Base-by-base conservation (phyloP, 129 eudicot genomes). In the Flaveria sonorensis region DNA sequence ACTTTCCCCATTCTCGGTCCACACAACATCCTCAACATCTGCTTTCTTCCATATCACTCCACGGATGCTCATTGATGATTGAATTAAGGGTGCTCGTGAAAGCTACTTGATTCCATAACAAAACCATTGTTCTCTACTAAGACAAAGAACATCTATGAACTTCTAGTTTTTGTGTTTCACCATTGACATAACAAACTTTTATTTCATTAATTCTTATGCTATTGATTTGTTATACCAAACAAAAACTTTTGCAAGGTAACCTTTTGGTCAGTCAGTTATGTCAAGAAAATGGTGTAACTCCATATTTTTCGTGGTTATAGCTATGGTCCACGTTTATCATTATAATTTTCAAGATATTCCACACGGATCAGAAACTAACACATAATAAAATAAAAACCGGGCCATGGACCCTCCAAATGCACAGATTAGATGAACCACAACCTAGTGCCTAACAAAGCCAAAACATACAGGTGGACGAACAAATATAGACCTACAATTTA, bases 391-490 rank as follows among this genome's bases (percentile, higher is more conserved):
- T 45, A 45, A 8, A 14, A 42, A 43, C 68, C 40, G 13, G 60
- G 20, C 77, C 66, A 59, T 48, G 77, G 71, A 63, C 77, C 77
- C 72, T 62, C 77, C 78, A 53, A 63, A 48, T 43, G 24, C 76
- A 79, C 83, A 23, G 72, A 72, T 61, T 61, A 79, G 45, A 64
- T 62, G 72, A 79, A 62, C 73, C 67, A 71, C 83, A 79, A 57
- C 20, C 30, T 18, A 70, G 76, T 62, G 83, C 83, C 83, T 79
- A 72, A 72, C 72, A 79, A 79, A 50, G 73, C 68, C 83, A 72
- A 72, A 72, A 7, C 73, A 48, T 53, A 79, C 74, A 51, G 24
- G 73, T 51, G 51, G 24, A 40, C 24, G 19, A 70, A 79, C 83
- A 79, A 48, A 79, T 72, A 63, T 71, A 50, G 78, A 50, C 73